These are phyloP conservation scores for Pestalotiopsis fici DNA, from an alignment of 2,329 filamentous ascomycete species.

Conservation along the genomic window DNA sequence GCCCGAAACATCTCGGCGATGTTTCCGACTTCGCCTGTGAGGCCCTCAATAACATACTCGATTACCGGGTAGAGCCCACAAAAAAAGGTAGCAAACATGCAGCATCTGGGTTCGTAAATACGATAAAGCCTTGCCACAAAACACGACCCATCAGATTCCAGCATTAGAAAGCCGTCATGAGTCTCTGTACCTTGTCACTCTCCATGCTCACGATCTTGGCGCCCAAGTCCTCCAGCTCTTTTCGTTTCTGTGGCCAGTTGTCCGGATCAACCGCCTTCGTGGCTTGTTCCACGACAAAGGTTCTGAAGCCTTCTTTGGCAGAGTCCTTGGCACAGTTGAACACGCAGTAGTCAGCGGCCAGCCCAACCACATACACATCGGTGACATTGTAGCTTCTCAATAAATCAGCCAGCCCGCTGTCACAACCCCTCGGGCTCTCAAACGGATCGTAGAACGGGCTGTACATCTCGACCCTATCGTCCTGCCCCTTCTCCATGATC, in stretches of 20 bases:
- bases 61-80: not conserved
- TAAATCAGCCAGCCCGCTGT: slow-evolving; percentile 61
- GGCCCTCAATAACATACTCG: not conserved
- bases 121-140: not conserved
- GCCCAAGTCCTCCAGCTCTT: slow-evolving; percentile 57
- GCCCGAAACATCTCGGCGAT: not conserved
- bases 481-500: slow-evolving; percentile 77
- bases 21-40: not conserved
- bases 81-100: not conserved
- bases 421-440: slow-evolving; percentile 55
- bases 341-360: slow-evolving; percentile 91
- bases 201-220: slow-evolving; percentile 63
- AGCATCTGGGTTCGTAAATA: not conserved
- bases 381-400: slow-evolving; percentile 64
- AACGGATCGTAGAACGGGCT: slow-evolving; percentile 88
- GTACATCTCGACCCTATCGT: slow-evolving; percentile 85
- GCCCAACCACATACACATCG: slow-evolving; percentile 81
- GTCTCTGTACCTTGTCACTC: slow-evolving; percentile 54
- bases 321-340: slow-evolving; percentile 80
- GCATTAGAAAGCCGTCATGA: slow-evolving; percentile 34
- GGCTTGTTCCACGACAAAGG: slow-evolving; percentile 77
- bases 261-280: slow-evolving; percentile 70
- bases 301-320: slow-evolving; percentile 71
- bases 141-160: not conserved
- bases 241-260: slow-evolving; percentile 55